phyloP scores from a whole-genome alignment of 164 flowering plant genomes.

The Hamamelis virginiana region DNA sequence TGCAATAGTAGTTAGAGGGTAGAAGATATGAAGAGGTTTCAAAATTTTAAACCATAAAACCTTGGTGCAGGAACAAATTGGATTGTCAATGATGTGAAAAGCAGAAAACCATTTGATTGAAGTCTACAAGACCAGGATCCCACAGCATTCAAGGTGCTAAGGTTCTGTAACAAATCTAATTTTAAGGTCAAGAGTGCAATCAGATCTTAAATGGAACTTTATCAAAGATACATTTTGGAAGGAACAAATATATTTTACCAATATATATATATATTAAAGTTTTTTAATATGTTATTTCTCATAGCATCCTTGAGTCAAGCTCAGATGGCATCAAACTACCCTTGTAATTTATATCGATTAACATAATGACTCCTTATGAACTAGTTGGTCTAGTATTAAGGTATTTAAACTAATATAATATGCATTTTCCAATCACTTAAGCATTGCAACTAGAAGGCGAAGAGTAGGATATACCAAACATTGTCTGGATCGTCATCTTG shows the following conservation, averaged over 20 bases:
- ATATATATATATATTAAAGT: too few species aligned
- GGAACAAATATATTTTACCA: neutral
- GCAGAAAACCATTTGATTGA: neutral
- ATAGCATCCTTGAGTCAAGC: too few species aligned
- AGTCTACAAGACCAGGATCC: neutral
- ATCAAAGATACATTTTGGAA: neutral
- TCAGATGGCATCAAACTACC: too few species aligned
- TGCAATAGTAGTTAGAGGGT: neutral
- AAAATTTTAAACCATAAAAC: neutral
- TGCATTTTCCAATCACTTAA: neutral
- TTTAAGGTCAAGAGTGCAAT: neutral
- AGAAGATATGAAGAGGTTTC: neutral
- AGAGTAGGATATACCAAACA: slow-evolving; percentile 52
- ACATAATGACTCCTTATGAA: too few species aligned
- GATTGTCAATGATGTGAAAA: neutral
- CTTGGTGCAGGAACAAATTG: neutral
- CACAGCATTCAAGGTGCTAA: neutral
- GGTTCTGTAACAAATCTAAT: neutral
- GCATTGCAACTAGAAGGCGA: neutral
- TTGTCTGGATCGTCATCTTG: slow-evolving; percentile 57
- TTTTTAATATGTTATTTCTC: too few species aligned
- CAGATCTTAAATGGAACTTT: neutral
- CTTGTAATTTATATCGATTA: too few species aligned
- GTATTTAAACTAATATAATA: neutral
- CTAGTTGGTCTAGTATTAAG: too few species aligned